Evolutionary conservation across 352 stramenopile species (phyloP).

Genomic region (Globisporangium abappressorium): DNA sequence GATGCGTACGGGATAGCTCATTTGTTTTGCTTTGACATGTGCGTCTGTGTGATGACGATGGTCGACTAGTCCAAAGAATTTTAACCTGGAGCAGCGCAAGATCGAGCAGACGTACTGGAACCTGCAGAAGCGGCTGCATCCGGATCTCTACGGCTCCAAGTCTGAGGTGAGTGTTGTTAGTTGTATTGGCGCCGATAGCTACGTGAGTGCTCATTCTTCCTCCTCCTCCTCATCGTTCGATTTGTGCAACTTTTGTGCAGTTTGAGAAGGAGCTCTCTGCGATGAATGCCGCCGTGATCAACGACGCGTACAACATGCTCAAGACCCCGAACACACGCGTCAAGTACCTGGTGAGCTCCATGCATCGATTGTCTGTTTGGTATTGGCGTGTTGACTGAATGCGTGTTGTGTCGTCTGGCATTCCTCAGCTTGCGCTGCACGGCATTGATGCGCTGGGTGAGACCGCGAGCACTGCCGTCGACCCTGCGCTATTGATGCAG

Average conservation of each 20-base stretch:
- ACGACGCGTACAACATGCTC: conserved; percentile 86
- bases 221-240: neutral
- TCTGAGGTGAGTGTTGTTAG: conserved; percentile 47
- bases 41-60: neutral
- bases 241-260: conserved; percentile 22
- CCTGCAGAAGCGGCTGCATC: conserved; percentile 82
- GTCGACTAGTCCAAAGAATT: conserved; percentile 59
- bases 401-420: neutral
- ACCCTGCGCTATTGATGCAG: conserved; percentile 74
- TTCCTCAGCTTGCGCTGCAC: conserved; percentile 61
- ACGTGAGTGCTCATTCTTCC: neutral
- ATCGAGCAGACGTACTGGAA: conserved; percentile 89
- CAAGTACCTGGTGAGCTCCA: conserved; percentile 70
- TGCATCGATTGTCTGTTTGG: neutral
- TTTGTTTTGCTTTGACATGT: neutral
- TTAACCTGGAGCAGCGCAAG: conserved; percentile 72
- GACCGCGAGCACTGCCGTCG: conserved; percentile 68
- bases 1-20: neutral
- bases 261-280: conserved; percentile 80
- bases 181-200: neutral
- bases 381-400: neutral
- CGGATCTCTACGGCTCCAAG: conserved; percentile 84
- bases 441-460: conserved; percentile 80
- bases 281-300: conserved; percentile 76
- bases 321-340: conserved; percentile 83